A percentile compares a stretch with the other conserved stretches of the same genome.
These are phyloP conservation scores for Termitomyces sp. DNA, from an alignment of 1,284 basidiomycete species.

Conservation along the genomic window DNA sequence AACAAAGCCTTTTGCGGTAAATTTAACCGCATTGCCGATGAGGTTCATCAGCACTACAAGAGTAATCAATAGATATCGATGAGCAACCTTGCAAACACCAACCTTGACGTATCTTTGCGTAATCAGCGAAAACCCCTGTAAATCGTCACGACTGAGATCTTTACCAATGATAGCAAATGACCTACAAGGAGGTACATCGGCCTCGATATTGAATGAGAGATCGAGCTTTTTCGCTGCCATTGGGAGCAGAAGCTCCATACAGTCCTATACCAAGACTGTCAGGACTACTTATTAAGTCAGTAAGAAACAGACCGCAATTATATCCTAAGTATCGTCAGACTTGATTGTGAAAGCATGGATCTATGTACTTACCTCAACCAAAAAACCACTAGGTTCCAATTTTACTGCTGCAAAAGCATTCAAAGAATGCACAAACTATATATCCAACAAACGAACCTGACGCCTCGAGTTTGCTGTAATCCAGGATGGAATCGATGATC, in stretches of 20 bases:
- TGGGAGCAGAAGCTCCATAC: conserved; percentile 65
- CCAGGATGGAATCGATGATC: conserved; percentile 73
- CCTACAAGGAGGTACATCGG: conserved; percentile 56
- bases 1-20: conserved; percentile 58
- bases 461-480: conserved; percentile 71
- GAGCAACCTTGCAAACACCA: conserved; percentile 3
- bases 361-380: conserved; percentile 45
- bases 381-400: conserved; percentile 58
- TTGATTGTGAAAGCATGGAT: not conserved
- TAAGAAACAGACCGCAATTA: conserved; percentile 47
- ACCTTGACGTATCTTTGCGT: conserved; percentile 69
- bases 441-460: conserved; percentile 38
- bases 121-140: conserved; percentile 65
- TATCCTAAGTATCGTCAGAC: conserved; percentile 33
- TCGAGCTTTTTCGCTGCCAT: conserved; percentile 70
- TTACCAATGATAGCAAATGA: not conserved
- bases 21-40: conserved; percentile 72
- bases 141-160: not conserved
- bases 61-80: not conserved
- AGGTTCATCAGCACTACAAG: conserved; percentile 63
- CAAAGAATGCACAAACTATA: not conserved
- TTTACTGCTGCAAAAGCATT: conserved; percentile 46
- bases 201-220: conserved; percentile 63
- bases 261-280: conserved; percentile 36
- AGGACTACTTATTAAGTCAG: not conserved